These are phyloP conservation scores for Cryptococcus sp. DNA, from an alignment of 1,284 basidiomycete genomes.

Conservation along the genomic window DNA sequence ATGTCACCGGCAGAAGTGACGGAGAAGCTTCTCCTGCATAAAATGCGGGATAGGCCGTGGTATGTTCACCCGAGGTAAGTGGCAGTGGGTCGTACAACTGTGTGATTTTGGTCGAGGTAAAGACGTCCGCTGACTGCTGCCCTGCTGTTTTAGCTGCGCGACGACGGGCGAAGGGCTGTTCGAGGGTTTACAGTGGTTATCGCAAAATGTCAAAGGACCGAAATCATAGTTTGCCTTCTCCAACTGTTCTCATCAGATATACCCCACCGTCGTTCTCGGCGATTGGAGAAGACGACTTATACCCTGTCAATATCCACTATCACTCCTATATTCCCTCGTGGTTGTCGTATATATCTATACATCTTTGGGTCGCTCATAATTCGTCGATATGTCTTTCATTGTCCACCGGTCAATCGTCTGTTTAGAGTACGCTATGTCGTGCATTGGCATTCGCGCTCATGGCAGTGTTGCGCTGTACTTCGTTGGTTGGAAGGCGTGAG, in stretches of 20 bases:
- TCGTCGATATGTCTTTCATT: neutral
- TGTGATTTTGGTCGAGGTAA: neutral
- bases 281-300: neutral
- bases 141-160: constrained; percentile 67
- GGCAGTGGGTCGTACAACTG: neutral
- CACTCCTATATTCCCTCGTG: neutral
- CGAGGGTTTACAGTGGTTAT: constrained; percentile 93
- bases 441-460: too few species aligned
- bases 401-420: too few species aligned
- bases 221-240: constrained; percentile 27
- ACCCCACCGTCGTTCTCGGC: too few species aligned
- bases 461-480: too few species aligned
- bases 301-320: neutral
- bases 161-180: constrained; percentile 93
- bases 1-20: constrained; percentile 99
- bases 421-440: too few species aligned
- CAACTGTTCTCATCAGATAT: neutral
- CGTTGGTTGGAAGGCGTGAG: too few species aligned
- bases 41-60: constrained; percentile 97
- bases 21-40: constrained; percentile 91
- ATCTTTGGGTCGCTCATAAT: neutral
- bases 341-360: neutral
- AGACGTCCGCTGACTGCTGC: neutral
- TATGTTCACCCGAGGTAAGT: constrained; percentile 94
- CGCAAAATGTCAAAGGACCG: constrained; percentile 83